Conservation (phyloP, 805 yeast species). For the Blastobotrys parvus region DNA sequence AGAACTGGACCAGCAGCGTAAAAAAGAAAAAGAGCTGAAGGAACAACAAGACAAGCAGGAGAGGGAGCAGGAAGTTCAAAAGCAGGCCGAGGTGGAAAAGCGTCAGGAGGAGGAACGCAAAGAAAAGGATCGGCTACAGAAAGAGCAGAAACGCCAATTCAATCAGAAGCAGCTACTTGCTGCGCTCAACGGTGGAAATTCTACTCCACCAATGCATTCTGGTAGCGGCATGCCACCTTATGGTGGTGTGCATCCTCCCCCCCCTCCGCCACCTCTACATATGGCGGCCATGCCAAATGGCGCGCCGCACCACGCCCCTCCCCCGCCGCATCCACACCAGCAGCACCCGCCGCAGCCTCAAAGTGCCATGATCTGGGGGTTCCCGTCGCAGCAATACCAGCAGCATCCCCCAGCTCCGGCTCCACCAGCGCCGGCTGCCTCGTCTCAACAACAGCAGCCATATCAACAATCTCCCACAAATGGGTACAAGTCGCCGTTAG, state of each 20-base stretch:
- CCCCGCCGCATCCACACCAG: background rate
- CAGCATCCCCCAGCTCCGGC: constrained; percentile 4
- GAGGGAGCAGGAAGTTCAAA: constrained; percentile 17
- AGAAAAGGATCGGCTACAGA: constrained; percentile 5
- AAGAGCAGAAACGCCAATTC: constrained; percentile 5
- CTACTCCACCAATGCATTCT: too few relatives aligned
- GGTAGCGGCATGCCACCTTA: too few relatives aligned
- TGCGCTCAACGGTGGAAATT: too few relatives aligned
- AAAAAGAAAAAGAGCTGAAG: constrained; percentile 24
- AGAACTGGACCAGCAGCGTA: constrained; percentile 5
- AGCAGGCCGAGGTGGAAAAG: constrained; percentile 13
- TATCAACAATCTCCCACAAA: background rate
- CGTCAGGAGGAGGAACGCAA: constrained; percentile 7
- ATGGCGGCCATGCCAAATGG: too few relatives aligned
- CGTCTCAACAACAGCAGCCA: constrained; percentile 3
- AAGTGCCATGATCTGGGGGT: too few relatives aligned
- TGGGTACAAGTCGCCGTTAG: background rate
- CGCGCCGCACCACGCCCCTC: constrained; percentile 1
- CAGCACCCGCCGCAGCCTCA: too few relatives aligned
- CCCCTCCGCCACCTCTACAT: too few relatives aligned
- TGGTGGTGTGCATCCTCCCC: too few relatives aligned
- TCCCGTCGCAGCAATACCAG: background rate
- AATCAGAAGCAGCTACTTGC: constrained; percentile 4
- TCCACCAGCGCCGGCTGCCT: constrained; percentile 1
- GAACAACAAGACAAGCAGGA: constrained; percentile 25